Conservation (phyloP, 352 stramenopile genomes). For the Pythium biforme region DNA sequence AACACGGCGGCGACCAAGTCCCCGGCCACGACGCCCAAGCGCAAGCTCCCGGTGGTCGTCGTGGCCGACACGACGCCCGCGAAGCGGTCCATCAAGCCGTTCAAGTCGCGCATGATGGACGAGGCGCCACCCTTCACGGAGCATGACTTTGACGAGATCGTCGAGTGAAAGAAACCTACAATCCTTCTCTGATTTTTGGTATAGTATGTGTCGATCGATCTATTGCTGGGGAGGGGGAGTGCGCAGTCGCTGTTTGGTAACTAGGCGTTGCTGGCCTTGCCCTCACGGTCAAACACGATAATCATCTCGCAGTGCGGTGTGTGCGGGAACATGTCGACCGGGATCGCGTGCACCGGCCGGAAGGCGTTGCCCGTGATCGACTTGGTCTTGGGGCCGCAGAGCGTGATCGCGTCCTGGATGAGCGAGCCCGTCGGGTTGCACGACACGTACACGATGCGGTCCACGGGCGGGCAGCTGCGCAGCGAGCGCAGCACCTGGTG, state of each 20-base stretch:
- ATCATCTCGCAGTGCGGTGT: slow-evolving; percentile 98
- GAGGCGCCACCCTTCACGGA: slow-evolving; percentile 54
- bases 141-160: slow-evolving; percentile 67
- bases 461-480: slow-evolving; percentile 75
- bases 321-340: slow-evolving; percentile 99
- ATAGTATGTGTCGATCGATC: not conserved
- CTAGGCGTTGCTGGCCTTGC: slow-evolving; percentile 23
- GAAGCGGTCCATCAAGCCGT: slow-evolving; percentile 67
- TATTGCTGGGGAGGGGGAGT: slow-evolving; percentile 4
- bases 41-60: slow-evolving; percentile 31
- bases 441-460: slow-evolving; percentile 96
- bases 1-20: slow-evolving; percentile 18
- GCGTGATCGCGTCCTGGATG: slow-evolving; percentile 78
- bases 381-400: slow-evolving; percentile 95
- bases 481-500: slow-evolving; percentile 87
- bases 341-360: slow-evolving; percentile 87
- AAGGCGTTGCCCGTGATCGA: slow-evolving; percentile 92
- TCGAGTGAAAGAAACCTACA: slow-evolving; percentile 9
- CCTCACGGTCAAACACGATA: slow-evolving; percentile 94
- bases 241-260: not conserved
- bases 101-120: slow-evolving; percentile 82
- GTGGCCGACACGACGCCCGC: slow-evolving; percentile 21
- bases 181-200: not conserved
- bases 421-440: slow-evolving; percentile 98
- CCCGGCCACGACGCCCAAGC: slow-evolving; percentile 33